Percentiles rank a stretch among this genome's conserved stretches.
These are phyloP conservation scores for Russula compacta DNA, from an alignment of 768 basidiomycete genomes.

Conservation along the genomic window DNA sequence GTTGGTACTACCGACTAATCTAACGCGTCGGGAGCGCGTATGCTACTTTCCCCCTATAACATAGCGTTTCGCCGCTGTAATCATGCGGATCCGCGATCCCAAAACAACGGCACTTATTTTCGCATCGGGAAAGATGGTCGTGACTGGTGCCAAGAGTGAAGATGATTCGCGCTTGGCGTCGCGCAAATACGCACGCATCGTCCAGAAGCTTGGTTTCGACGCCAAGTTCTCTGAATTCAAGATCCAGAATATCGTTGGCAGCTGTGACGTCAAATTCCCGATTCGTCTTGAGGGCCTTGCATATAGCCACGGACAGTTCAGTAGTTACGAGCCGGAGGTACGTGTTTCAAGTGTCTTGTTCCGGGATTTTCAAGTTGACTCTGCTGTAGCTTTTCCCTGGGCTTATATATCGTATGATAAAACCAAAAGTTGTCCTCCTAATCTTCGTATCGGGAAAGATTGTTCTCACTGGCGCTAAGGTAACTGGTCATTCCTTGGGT, in stretches of 20 bases:
- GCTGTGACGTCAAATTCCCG: slow-evolving; percentile 98
- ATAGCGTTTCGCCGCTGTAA: slow-evolving; percentile 99
- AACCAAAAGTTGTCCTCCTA: slow-evolving; percentile 95
- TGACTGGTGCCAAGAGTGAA: slow-evolving; percentile 98
- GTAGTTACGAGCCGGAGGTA: slow-evolving; percentile 96
- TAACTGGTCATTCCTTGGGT: slow-evolving; percentile 31
- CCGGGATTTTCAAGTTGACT: neutral
- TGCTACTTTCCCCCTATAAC: slow-evolving; percentile 41
- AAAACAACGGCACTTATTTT: slow-evolving; percentile 99
- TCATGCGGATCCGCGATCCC: slow-evolving; percentile 99
- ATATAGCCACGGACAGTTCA: slow-evolving; percentile 96
- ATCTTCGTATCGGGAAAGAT: slow-evolving; percentile 99
- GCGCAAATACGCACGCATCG: slow-evolving; percentile 97
- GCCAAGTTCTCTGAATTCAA: slow-evolving; percentile 99
- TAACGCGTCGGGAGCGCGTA: slow-evolving; percentile 51
- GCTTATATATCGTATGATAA: slow-evolving; percentile 98
- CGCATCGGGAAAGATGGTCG: slow-evolving; percentile 99
- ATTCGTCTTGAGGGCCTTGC: slow-evolving; percentile 96
- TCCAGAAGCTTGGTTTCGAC: slow-evolving; percentile 98
- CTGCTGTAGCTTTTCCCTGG: slow-evolving; percentile 83
- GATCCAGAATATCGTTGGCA: slow-evolving; percentile 98
- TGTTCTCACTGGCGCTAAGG: slow-evolving; percentile 98
- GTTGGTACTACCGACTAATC: slow-evolving; percentile 56
- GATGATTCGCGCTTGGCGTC: slow-evolving; percentile 95
- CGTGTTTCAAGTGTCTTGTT: slow-evolving; percentile 22